A percentile compares a stretch with the other conserved stretches of the same genome.
Evolutionary conservation across 495 filamentous ascomycete genomes (phyloP).

Genomic region (Talaromyces trachyspermus): DNA sequence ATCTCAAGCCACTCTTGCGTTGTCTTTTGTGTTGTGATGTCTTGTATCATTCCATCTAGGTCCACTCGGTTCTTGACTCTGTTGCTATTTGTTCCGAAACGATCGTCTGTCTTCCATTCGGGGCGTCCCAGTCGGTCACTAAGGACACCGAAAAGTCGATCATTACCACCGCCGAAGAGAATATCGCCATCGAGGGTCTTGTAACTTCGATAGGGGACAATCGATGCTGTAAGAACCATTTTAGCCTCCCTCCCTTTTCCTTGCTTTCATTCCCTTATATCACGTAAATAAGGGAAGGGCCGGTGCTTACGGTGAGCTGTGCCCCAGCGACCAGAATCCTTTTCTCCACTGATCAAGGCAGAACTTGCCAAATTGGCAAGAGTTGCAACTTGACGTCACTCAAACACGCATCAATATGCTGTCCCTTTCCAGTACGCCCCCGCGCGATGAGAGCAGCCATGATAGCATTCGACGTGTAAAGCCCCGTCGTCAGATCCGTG

Average conservation of each 20-base stretch:
- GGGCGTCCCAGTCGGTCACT: slow-evolving; percentile 70
- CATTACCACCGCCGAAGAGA: slow-evolving; percentile 89
- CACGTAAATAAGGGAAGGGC: too few species aligned
- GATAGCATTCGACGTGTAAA: slow-evolving; percentile 96
- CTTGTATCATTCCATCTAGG: slow-evolving; percentile 71
- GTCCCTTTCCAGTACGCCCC: slow-evolving; percentile 61
- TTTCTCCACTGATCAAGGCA: slow-evolving; percentile 78
- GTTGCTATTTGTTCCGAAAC: slow-evolving; percentile 72
- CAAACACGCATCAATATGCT: slow-evolving; percentile 86
- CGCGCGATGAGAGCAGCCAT: slow-evolving; percentile 86
- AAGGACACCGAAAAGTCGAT: slow-evolving; percentile 79
- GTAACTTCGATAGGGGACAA: slow-evolving; percentile 91
- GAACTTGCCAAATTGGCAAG: slow-evolving; percentile 90
- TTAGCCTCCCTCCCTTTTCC: slow-evolving; percentile 9
- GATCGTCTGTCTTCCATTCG: slow-evolving; percentile 69
- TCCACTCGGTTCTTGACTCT: slow-evolving; percentile 71
- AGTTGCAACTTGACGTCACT: slow-evolving; percentile 95
- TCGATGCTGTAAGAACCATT: slow-evolving; percentile 57
- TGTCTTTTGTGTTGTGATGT: slow-evolving; percentile 65
- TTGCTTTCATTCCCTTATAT: too few species aligned
- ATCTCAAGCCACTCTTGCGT: slow-evolving; percentile 84
- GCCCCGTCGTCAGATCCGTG: slow-evolving; percentile 87
- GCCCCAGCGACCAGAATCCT: slow-evolving; percentile 84
- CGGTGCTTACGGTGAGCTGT: slow-evolving; percentile 87
- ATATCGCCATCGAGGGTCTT: slow-evolving; percentile 89